These are phyloP conservation scores for Wickerhamiella alocasiicola DNA, from an alignment of 805 yeast genomes.

Conservation along the genomic window DNA sequence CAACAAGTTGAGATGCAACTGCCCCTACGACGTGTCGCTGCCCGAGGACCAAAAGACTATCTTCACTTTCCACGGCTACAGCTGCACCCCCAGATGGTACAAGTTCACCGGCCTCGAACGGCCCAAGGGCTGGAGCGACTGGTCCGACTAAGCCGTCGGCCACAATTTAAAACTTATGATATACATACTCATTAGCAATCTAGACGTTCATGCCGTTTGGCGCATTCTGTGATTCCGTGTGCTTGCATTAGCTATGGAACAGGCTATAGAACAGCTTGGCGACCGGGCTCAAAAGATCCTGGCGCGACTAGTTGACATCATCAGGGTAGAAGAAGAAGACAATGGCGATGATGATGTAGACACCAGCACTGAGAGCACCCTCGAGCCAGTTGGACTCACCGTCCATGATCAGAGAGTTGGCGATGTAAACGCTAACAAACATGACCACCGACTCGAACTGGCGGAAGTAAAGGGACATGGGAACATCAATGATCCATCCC, in stretches of 20 bases:
- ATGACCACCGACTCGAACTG: constrained; percentile 88
- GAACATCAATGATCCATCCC: constrained; percentile 87
- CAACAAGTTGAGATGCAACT: constrained; percentile 50
- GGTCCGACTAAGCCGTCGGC: constrained; percentile 10
- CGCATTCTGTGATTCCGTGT: too few relatives aligned
- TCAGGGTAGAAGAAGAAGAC: constrained; percentile 81
- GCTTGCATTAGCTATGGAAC: too few relatives aligned
- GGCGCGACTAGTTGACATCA: constrained; percentile 1
- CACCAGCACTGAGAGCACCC: constrained; percentile 82
- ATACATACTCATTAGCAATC: too few relatives aligned
- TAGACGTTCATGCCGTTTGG: too few relatives aligned
- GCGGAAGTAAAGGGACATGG: constrained; percentile 85
- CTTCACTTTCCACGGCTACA: constrained; percentile 31
- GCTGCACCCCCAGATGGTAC: constrained; percentile 30
- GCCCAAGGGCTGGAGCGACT: constrained; percentile 26
- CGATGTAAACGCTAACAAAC: constrained; percentile 78
- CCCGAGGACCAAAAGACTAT: constrained; percentile 24
- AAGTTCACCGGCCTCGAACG: constrained; percentile 21
- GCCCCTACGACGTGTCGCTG: constrained; percentile 43
- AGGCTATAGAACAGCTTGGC: too few relatives aligned
- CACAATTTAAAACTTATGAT: too few relatives aligned
- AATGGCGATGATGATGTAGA: constrained; percentile 75
- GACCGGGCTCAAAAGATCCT: not conserved
- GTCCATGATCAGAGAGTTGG: constrained; percentile 77
- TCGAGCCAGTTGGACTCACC: constrained; percentile 97